Evolutionary conservation across 2,329 filamentous ascomycete species (phyloP), one percentile per base, ranked within the genome.

Genomic region (Fusarium sambucinum): DNA sequence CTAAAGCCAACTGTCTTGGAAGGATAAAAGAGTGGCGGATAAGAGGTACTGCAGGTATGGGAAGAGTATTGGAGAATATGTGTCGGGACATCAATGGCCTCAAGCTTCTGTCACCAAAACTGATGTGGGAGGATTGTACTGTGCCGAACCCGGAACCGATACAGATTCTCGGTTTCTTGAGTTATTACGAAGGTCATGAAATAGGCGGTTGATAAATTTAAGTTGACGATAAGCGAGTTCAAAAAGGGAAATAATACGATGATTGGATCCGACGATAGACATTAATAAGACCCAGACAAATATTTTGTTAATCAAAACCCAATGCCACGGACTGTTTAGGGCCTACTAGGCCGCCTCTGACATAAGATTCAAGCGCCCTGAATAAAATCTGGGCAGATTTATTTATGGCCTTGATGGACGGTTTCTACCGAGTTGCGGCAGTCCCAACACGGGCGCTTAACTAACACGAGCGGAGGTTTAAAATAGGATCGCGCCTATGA

Each of bases 401-500:
- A 37, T 37, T 37, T 37, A 37, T 37, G 35, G 35, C n/a, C 11
- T n/a, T 21, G 25, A 21, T 37, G 7, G 41, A 27, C 12, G 40
- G 52, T 41, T 21, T 61, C 35, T 41, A 44, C 50, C 10, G n/a
- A 57, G 38, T 40, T 64, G 67, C 59, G 55, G 53, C 60, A 55
- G 52, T 54, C 29, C 25, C 35, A 52, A 27, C 27, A 44, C 37
- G 4, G 35, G 60, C 60, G 60, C 51, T 57, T 71, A 53, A 54
- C 38, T 37, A 4, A 59, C 55, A 59, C 64, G 51, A 55, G n/a
- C 35, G 11, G 35, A 23, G 11, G 17, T 66, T 40, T n/a, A 64
- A 70, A 73, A 73, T 73, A 73, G 67, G 30, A 70, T 50, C 64
- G 71, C 71, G 69, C 50, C 62, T 72, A 72, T 54, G 40, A 17